Evolutionary conservation across 176 grass and related monocot species (phyloP).

Genomic region (Saccharum spontaneum): DNA sequence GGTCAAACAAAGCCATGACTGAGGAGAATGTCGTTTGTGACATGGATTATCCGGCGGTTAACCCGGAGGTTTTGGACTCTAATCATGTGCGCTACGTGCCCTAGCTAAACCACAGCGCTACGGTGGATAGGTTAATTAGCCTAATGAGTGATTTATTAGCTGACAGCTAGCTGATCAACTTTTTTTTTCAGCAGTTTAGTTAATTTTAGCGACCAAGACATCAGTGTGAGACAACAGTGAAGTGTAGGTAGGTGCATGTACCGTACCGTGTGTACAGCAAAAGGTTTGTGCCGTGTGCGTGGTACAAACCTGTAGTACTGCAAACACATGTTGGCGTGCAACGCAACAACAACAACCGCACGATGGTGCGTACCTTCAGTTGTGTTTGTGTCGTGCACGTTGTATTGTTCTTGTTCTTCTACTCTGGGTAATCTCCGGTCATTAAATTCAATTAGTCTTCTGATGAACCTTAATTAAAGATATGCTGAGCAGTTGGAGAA

Average conservation of each 20-base stretch:
- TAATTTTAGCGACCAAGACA: neutral
- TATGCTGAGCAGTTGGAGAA: neutral
- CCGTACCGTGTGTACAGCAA: neutral
- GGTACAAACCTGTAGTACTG: neutral
- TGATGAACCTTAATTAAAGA: neutral
- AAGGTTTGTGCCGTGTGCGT: neutral
- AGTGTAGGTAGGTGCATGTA: neutral
- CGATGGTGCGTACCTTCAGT: neutral
- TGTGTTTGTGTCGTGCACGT: neutral
- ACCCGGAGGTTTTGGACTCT: slow-evolving; percentile 10
- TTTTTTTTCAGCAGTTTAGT: neutral
- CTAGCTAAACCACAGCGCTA: neutral
- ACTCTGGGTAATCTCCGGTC: neutral
- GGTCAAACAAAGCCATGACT: neutral
- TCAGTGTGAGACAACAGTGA: neutral
- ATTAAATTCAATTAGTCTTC: neutral
- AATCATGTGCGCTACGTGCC: neutral
- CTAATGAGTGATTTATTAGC: neutral
- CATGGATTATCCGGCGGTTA: neutral
- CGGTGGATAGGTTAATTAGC: neutral
- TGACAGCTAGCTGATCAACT: neutral
- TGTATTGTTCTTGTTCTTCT: neutral
- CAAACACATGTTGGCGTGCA: neutral
- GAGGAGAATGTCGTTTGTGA: neutral
- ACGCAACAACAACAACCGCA: neutral